A percentile compares a stretch with the other conserved stretches of the same genome.
phyloP scores from a whole-genome alignment of 176 grass and related monocot genomes.

The Thalia dealbata region DNA sequence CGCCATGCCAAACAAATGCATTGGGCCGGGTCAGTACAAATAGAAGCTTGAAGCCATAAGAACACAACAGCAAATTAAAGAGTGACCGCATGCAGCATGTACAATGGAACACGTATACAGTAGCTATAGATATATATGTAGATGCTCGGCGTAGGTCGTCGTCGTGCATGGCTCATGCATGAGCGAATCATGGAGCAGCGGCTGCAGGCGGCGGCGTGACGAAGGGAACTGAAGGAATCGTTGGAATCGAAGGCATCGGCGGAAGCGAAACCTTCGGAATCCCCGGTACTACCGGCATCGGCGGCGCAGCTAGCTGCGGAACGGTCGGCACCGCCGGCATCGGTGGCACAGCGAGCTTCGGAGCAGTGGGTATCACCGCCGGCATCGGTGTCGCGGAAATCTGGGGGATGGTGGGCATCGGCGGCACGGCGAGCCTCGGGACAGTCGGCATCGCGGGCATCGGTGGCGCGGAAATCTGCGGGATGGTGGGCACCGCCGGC shows the following conservation, averaged over 20 bases:
- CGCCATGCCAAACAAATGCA: no score
- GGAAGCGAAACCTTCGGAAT: conserved; percentile 30
- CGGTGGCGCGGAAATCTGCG: conserved; percentile 6
- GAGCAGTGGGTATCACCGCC: no score
- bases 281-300: conserved; percentile 10
- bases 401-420: background rate
- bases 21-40: no score
- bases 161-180: background rate
- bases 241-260: conserved; percentile 16
- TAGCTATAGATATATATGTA: no score
- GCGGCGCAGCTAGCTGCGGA: background rate
- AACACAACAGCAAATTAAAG: no score
- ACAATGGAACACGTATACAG: no score
- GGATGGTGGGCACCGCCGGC: conserved; percentile 1
- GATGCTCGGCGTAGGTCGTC: background rate
- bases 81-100: no score
- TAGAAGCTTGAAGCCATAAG: no score
- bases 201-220: conserved; percentile 24
- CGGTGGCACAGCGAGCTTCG: background rate
- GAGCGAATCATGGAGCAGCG: background rate
- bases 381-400: background rate
- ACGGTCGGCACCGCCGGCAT: conserved; percentile 1
- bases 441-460: conserved; percentile 12
- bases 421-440: conserved; percentile 18
- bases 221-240: conserved; percentile 10